These are phyloP conservation scores for Saccharum spontaneum DNA, from an alignment of 176 grass and related monocot species.

Conservation along the genomic window DNA sequence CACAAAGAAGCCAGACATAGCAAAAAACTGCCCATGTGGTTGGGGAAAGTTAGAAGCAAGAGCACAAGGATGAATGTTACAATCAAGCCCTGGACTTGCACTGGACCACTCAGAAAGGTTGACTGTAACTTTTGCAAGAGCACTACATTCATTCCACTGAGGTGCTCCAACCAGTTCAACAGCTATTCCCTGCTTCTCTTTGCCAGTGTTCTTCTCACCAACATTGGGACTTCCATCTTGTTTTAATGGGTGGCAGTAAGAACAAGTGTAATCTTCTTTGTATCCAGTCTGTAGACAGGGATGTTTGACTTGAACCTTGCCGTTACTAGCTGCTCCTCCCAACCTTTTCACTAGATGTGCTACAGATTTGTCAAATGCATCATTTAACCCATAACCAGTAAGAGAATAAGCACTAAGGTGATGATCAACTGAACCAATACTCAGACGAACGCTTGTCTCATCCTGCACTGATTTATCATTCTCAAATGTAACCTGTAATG, in stretches of 20 bases:
- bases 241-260: slow-evolving; percentile 61
- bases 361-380: slow-evolving; percentile 97
- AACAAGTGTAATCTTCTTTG: slow-evolving; percentile 86
- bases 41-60: slow-evolving; percentile 56
- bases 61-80: slow-evolving; percentile 77
- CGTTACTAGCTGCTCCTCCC: slow-evolving; percentile 39
- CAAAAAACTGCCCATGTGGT: slow-evolving; percentile 85
- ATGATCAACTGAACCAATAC: slow-evolving; percentile 73
- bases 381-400: slow-evolving; percentile 94
- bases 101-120: slow-evolving; percentile 88
- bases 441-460: slow-evolving; percentile 69
- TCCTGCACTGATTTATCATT: slow-evolving; percentile 54
- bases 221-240: slow-evolving; percentile 65
- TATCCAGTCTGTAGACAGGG: slow-evolving; percentile 90
- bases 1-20: slow-evolving; percentile 95
- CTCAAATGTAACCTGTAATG: slow-evolving; percentile 99
- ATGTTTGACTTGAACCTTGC: slow-evolving; percentile 81
- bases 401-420: slow-evolving; percentile 96
- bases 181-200: slow-evolving; percentile 54
- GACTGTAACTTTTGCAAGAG: slow-evolving; percentile 76
- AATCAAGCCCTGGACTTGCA: slow-evolving; percentile 67
- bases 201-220: slow-evolving; percentile 47
- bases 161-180: slow-evolving; percentile 80
- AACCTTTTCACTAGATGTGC: slow-evolving; percentile 70
- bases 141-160: slow-evolving; percentile 79